Percentiles rank a stretch among this genome's conserved stretches.
These are phyloP conservation scores for Pogostemon cablin DNA, from an alignment of 257 asterid genomes.

Conservation along the genomic window DNA sequence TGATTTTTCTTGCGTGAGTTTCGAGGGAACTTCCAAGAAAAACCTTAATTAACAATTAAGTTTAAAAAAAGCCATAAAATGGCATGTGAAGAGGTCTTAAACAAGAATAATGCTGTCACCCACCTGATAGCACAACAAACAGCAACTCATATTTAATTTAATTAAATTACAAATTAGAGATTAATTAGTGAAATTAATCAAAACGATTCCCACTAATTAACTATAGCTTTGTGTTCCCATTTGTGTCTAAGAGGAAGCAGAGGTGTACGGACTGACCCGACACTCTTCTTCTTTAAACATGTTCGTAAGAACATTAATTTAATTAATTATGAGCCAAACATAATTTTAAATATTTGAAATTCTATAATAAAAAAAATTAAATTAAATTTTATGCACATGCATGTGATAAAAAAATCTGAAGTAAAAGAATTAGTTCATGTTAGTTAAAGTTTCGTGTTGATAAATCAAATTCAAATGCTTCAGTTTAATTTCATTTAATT, in stretches of 20 bases:
- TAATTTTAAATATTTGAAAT: neutral
- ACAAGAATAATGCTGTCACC: constrained; percentile 34
- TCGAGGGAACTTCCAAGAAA: constrained; percentile 31
- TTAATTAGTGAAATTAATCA: constrained; percentile 26
- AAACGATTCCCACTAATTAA: constrained; percentile 21
- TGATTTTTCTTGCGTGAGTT: neutral
- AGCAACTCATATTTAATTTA: constrained; percentile 20
- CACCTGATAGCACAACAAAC: constrained; percentile 41
- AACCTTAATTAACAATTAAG: neutral
- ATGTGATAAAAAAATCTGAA: neutral
- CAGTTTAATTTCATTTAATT: neutral
- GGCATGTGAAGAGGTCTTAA: constrained; percentile 36
- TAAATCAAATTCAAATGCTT: neutral
- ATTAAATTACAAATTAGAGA: constrained; percentile 17
- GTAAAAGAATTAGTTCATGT: neutral
- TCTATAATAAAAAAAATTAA: too few species aligned
- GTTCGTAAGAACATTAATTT: constrained; percentile 15
- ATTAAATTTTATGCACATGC: too few species aligned
- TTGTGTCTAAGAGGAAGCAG: constrained; percentile 35
- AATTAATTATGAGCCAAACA: neutral
- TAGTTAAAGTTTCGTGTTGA: too few species aligned
- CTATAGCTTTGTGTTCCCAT: constrained; percentile 31
- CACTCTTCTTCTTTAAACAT: constrained; percentile 29
- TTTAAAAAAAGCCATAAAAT: neutral
- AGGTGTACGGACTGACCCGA: constrained; percentile 41